phyloP scores from a whole-genome alignment of 164 flowering plant species.

The Dillenia turbinata region DNA sequence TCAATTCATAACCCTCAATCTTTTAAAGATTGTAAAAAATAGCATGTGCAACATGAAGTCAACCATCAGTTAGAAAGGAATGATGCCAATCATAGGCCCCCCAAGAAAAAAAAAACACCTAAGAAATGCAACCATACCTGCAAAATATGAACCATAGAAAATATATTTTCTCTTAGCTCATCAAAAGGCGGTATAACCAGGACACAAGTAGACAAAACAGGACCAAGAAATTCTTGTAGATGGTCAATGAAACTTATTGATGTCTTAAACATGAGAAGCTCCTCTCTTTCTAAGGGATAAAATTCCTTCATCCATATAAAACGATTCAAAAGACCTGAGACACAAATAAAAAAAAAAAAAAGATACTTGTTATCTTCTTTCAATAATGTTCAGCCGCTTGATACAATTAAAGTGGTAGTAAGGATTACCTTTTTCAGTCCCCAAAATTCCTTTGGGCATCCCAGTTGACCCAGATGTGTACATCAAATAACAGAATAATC shows the following conservation, averaged over 20 bases:
- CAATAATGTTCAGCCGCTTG: too few species aligned
- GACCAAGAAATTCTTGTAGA: conserved; percentile 77
- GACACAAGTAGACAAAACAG: conserved; percentile 49
- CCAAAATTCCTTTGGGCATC: conserved; percentile 89
- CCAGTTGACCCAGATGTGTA: conserved; percentile 97
- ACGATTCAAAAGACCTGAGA: conserved; percentile 77
- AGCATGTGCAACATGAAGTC: too few species aligned
- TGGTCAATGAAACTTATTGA: conserved; percentile 87
- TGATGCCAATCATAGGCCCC: too few species aligned
- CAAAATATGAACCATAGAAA: conserved; percentile 45
- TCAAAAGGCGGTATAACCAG: conserved; percentile 72
- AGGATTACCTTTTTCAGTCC: conserved; percentile 72
- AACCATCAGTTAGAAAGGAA: too few species aligned
- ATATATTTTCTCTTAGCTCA: conserved; percentile 48
- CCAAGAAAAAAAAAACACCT: too few species aligned
- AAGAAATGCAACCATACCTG: conserved; percentile 37
- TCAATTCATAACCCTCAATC: too few species aligned
- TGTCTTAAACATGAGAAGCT: conserved; percentile 77
- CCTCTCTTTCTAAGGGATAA: conserved; percentile 58
- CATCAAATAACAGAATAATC: conserved; percentile 74
- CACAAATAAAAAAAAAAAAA: not conserved
- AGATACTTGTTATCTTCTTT: too few species aligned
- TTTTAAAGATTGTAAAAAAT: too few species aligned
- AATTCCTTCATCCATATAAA: conserved; percentile 84
- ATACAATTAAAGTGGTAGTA: conserved; percentile 3